Evolutionary conservation across 202 grass and related monocot genomes (phyloP), one percentile per base, ranked within the genome.

Genomic region (Bolboschoenoplectus hybrid): DNA sequence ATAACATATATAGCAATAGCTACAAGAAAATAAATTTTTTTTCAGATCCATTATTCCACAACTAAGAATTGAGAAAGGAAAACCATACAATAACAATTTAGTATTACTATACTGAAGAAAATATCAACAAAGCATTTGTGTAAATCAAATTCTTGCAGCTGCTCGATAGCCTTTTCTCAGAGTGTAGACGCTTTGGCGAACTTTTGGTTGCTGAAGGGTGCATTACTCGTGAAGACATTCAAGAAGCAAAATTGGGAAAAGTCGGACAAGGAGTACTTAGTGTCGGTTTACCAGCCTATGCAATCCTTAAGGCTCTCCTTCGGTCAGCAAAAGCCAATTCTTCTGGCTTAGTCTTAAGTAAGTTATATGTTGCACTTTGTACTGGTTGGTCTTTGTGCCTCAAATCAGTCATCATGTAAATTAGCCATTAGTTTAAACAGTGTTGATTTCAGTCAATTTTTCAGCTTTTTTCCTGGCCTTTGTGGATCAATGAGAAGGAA

Each of bases 251-350:
- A 87, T 99, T 80, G 6, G 89, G 86, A 49, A 99, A 94, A 80
- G 86, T 89, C 50, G 90, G 90, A 41, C 93, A 91, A 39, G 88
- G 89, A 60, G 80, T 94, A 78, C 81, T 99, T 65, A 94, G 90
- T 45, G 88, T 94, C 71, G 97, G 93, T 76, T 90, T 99, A 69
- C 97, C 97, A 20, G 97, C 97, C 74, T 99, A 93, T 89, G 92
- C 87, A 51, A 99, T 99, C 52, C 97, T 99, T 85, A 90, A 94
- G 71, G 86, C 79, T 63, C 91, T 99, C 55, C 70, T 99, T 68
- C 85, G 86, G 17, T 99, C 97, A 1, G 92, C 89, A 73, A 92
- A 92, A 61, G 82, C 88, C 64, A 87, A 91, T 78, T 91, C 89
- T 53, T 86, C 56, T 51, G 92, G 97, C 41, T 62, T 99, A 63